phyloP scores from a whole-genome alignment of 805 yeast species.

The Cyberlindnera samutprakarnensis region DNA sequence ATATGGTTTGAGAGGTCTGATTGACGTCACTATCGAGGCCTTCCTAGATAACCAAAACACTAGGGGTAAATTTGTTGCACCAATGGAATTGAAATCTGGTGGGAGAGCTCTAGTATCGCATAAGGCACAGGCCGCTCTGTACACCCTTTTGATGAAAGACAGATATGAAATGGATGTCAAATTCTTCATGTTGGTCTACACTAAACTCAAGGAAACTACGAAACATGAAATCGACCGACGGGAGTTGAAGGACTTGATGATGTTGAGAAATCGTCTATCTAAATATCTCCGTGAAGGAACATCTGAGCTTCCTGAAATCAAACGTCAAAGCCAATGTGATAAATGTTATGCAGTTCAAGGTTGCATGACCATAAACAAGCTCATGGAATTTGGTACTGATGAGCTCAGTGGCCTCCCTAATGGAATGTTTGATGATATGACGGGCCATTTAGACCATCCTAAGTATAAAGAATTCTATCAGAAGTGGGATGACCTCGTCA shows the following conservation, averaged over 20 bases:
- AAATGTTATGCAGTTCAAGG: constrained; percentile 45
- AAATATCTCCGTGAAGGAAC: constrained; percentile 44
- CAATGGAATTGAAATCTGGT: constrained; percentile 91
- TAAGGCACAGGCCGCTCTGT: constrained; percentile 80
- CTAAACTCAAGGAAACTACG: constrained; percentile 49
- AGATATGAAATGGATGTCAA: constrained; percentile 64
- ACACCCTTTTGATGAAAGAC: constrained; percentile 72
- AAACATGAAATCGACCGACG: constrained; percentile 43
- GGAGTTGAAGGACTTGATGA: constrained; percentile 62
- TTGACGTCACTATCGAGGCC: constrained; percentile 81
- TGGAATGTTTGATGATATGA: constrained; percentile 39
- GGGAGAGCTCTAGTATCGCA: constrained; percentile 53
- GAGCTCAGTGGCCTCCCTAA: constrained; percentile 44
- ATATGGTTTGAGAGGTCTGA: constrained; percentile 82
- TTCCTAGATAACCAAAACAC: constrained; percentile 28
- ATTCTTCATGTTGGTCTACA: constrained; percentile 65
- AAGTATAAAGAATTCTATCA: constrained; percentile 48
- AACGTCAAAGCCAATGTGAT: constrained; percentile 49
- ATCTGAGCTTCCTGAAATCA: constrained; percentile 45
- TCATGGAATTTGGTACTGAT: constrained; percentile 51
- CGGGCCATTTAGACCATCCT: constrained; percentile 40
- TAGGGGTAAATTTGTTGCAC: constrained; percentile 48
- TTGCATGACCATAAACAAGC: constrained; percentile 60
- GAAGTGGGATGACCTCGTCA: constrained; percentile 68
- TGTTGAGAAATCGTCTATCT: constrained; percentile 66